Evolutionary conservation across 306 rosid species (phyloP), one percentile per base, ranked within the genome.

Genomic region (Ochetophila trinervis): DNA sequence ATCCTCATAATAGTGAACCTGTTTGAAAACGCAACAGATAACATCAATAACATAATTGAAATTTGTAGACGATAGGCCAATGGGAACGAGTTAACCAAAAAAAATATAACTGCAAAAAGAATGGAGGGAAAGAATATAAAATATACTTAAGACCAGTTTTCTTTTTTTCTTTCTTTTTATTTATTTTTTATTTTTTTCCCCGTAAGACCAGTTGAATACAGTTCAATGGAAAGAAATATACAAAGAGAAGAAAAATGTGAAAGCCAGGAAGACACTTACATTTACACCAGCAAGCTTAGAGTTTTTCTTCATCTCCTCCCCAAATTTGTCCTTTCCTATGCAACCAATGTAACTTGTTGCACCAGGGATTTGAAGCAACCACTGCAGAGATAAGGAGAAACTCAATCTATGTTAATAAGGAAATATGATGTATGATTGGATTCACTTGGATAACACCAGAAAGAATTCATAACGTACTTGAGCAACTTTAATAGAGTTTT

Each of bases 251-350:
- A 53, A 57, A 27, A 17, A 36, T 35, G 57, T 23, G 32, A 20
- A 69, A 77, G 72, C 17, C 17, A 19, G 66, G 59, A 40, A 54
- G 68, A 50, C 34, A 68, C 89, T 70, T 64, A 90, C 98, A 74
- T 90, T 87, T 30, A 93, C 91, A 78, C 98, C 97, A 61, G 95
- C 94, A 6, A 17, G 76, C 79, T 50, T 73, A 50, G 83, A 63
- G 73, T 80, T 80, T 76, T 87, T 87, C 75, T 82, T 86, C 99
- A 93, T 90, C 81, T 79, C 90, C 81, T 88, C 96, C 10, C 96
- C 99, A 66, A 66, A 93, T 68, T 87, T 90, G 81, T 93, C 97
- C 87, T 90, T 93, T 66, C 99, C 97, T 30, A 93, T 90, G 84
- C 86, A 80, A 53, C 99, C 99, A 0, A 93, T 93, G 80, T 81